These are phyloP conservation scores for Xerocomellus intermedius DNA, from an alignment of 768 basidiomycete genomes.

Conservation along the genomic window DNA sequence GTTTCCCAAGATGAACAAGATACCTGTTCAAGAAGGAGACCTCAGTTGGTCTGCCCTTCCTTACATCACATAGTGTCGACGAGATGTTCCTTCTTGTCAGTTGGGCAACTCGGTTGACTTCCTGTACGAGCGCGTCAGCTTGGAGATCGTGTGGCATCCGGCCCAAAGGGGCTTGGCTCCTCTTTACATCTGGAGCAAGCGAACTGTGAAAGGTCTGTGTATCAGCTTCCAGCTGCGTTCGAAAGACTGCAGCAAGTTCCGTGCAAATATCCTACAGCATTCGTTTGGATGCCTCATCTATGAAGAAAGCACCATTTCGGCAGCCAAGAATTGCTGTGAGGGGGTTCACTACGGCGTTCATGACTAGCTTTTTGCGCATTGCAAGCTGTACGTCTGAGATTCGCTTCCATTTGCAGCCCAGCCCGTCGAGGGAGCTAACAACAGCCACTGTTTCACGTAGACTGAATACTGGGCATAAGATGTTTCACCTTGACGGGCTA, in stretches of 20 bases:
- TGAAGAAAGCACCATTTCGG: slow-evolving; percentile 73
- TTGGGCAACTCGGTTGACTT: slow-evolving; percentile 57
- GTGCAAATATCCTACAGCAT: slow-evolving; percentile 55
- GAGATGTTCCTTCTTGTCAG: slow-evolving; percentile 68
- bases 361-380: slow-evolving; percentile 77
- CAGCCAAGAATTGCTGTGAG: slow-evolving; percentile 80
- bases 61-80: slow-evolving; percentile 77
- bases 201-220: slow-evolving; percentile 24
- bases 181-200: slow-evolving; percentile 23
- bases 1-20: slow-evolving; percentile 58
- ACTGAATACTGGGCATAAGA: slow-evolving; percentile 48
- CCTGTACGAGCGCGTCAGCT: slow-evolving; percentile 44
- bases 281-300: slow-evolving; percentile 38
- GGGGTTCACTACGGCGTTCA: slow-evolving; percentile 82
- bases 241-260: slow-evolving; percentile 71
- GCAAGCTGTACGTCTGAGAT: slow-evolving; percentile 63
- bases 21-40: slow-evolving; percentile 85
- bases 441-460: slow-evolving; percentile 69
- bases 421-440: slow-evolving; percentile 51
- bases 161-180: slow-evolving; percentile 29
- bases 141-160: slow-evolving; percentile 49
- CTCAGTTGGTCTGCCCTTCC: slow-evolving; percentile 63
- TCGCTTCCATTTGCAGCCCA: slow-evolving; percentile 66
- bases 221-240: slow-evolving; percentile 46
- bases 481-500: slow-evolving; percentile 39